Base-by-base conservation (phyloP, 805 yeast species). In the Torulaspora franciscae region DNA sequence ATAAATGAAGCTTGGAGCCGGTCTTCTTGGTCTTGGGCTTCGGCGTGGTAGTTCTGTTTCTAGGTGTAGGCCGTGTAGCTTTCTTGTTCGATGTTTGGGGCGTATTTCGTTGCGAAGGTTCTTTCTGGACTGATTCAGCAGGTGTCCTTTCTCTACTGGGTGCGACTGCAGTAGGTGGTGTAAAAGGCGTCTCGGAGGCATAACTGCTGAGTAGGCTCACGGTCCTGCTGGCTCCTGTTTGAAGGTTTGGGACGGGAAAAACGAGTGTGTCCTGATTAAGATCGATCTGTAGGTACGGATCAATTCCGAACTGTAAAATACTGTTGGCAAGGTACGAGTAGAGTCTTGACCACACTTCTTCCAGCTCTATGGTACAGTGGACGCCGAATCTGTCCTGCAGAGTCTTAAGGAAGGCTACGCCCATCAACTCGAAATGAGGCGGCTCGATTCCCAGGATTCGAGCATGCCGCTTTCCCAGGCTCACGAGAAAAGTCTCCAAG, bases 371-470 rank as follows among this genome's bases (percentile, higher is more conserved):
- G 10, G 80, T 73, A 59, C 82, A 82, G 14, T 68, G 63, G 2
- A 55, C 36, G 4, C 70, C 70, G 37, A 81, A 82, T 52, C 89
- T 65, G 59, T 82, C 87, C 54, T 76, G 75, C 52, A 83, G 79
- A 0, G 91, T 83, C 55, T 74, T 76, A 46, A 83, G 69, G 35
- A 84, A 68, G 0, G 89, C 88, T 43, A 76, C 76, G 1, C 91
- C 91, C 88, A 84, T 80, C 29, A 80, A 62, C 59, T 81, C 81
- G 53, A 80, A 84, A 58, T 79, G 81, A 2, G 74, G 72, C 0
- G 85, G 74, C 48, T 83, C 88, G 32, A 85, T 82, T 11, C 86
- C 87, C 49, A 86, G 67, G 40, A 86, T 80, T 52, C 95, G 68
- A 2, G 87, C 69, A 62, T 87, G 95, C 41, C 86, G 69, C 58